Conservation (phyloP, 179 eudicot genomes). For the Pouteria campechiana region DNA sequence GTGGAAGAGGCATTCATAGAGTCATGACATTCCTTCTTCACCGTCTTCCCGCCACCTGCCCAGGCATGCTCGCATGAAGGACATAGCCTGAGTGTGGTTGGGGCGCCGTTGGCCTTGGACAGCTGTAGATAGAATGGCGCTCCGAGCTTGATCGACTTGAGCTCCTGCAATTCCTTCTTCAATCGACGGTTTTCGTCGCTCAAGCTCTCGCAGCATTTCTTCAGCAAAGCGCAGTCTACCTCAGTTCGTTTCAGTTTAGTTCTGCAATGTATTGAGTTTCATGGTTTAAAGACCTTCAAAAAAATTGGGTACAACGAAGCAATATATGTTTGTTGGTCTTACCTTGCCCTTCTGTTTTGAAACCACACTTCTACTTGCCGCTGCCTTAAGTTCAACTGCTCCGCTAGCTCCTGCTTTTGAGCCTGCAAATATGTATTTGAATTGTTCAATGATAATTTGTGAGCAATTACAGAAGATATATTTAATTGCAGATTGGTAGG, state of each 20-base stretch:
- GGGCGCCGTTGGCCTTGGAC: no score
- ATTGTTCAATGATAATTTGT: no score
- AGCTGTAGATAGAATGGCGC: conserved; percentile 8
- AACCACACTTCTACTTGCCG: conserved; percentile 37
- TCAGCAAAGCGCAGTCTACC: conserved; percentile 19
- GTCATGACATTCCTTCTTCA: no score
- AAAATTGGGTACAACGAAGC: not conserved
- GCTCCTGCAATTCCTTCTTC: conserved; percentile 24
- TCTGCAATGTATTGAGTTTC: conserved; percentile 9
- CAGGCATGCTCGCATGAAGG: conserved; percentile 8
- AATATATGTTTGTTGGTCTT: not conserved
- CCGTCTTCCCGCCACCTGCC: conserved; percentile 5
- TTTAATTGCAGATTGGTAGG: no score
- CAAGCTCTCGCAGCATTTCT: conserved; percentile 20
- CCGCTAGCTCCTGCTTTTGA: conserved; percentile 23
- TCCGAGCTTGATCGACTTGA: conserved; percentile 5
- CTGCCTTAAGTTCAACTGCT: conserved; percentile 15
- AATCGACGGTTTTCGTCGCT: conserved; percentile 22
- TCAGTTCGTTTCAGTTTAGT: conserved; percentile 32
- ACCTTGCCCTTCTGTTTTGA: conserved; percentile 33
- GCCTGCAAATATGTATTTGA: conserved; percentile 8
- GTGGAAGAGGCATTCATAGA: no score
- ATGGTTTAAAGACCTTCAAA: not conserved
- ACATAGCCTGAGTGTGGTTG: conserved; percentile 5
- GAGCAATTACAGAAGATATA: no score